Base-by-base conservation (phyloP, 495 filamentous ascomycete species). In the Penicillium pancosmium region DNA sequence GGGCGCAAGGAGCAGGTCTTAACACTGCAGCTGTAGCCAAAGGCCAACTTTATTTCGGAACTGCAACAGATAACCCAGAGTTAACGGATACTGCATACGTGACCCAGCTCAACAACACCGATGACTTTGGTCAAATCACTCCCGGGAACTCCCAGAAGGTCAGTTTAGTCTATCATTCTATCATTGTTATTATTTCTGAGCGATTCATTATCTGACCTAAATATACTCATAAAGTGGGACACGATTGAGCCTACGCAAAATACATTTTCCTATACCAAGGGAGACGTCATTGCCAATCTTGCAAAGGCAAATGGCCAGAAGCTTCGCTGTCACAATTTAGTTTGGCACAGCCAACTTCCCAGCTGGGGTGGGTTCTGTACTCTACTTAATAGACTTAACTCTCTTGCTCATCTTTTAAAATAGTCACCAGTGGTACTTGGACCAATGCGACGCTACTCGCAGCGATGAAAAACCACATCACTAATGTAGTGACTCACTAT, bases 291-390 rank as follows among this genome's bases (percentile, higher is more conserved):
- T 61, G 72, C 79, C 18, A 63, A 76, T 51, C 65, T 82, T 33
- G 83, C 86, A 4, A 68, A 75, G 60, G 59, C 52, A n/a, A 84
- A 86, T 55, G 76, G 77, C 41, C 81, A 88, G 69, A 65, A 75
- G 18, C 61, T 88, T 41, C 67, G 84, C 33, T 87, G 84, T 56
- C 84, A 88, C 65, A 85, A 79, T 9, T 70, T 87, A n/a, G 80
- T 86, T 5, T 89, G 83, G 85, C 70, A 88, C 67, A 76, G 69
- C 40, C 84, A 89, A 60, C 68, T 88, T 7, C 83, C 86, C 11
- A 73, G 50, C 49, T 88, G 82, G 83, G 77, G 80, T 78, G 72
- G 15, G 71, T 50, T 31, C 18, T 4, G 2, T 6, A 15, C 16
- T 21, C 21, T 11, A 16, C n/a, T 2, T 5, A 12, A 4, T 16